phyloP scores from a whole-genome alignment of 768 basidiomycete species.

The Lentinula lateritia region DNA sequence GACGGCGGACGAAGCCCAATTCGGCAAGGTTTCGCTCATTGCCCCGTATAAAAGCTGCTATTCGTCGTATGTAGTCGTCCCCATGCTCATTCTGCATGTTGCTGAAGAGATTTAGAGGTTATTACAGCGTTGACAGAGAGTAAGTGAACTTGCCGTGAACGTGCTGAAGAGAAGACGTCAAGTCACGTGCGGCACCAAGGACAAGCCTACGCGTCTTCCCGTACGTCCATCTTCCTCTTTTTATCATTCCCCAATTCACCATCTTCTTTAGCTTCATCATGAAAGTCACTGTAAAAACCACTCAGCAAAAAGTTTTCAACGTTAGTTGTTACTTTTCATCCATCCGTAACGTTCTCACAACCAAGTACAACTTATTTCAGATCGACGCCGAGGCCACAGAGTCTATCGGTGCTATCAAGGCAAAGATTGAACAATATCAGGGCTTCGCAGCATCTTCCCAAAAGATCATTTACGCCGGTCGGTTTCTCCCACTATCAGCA shows the following conservation, averaged over 20 bases:
- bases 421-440: slow-evolving; percentile 74
- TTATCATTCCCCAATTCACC: not conserved
- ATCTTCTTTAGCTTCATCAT: slow-evolving; percentile 35
- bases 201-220: slow-evolving; percentile 2
- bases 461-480: slow-evolving; percentile 95
- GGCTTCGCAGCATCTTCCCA: slow-evolving; percentile 70
- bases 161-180: not conserved
- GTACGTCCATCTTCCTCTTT: slow-evolving; percentile 15
- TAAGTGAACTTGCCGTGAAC: not conserved
- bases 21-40: slow-evolving; percentile 74
- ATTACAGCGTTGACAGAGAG: not conserved
- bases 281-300: slow-evolving; percentile 94
- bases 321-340: slow-evolving; percentile 28
- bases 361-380: slow-evolving; percentile 25
- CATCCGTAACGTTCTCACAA: not conserved
- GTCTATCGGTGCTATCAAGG: slow-evolving; percentile 75
- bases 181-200: not conserved
- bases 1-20: slow-evolving; percentile 46
- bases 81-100: slow-evolving; percentile 47
- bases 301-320: slow-evolving; percentile 88
- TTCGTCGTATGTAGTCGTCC: slow-evolving; percentile 69
- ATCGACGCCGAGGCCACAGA: slow-evolving; percentile 74
- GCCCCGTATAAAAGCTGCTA: slow-evolving; percentile 64
- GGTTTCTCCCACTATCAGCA: slow-evolving; percentile 11
- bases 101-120: not conserved